A percentile compares a stretch with the other conserved stretches of the same genome.
These are phyloP conservation scores for Pisolithus microcarpus DNA, from an alignment of 768 basidiomycete genomes.

Conservation along the genomic window DNA sequence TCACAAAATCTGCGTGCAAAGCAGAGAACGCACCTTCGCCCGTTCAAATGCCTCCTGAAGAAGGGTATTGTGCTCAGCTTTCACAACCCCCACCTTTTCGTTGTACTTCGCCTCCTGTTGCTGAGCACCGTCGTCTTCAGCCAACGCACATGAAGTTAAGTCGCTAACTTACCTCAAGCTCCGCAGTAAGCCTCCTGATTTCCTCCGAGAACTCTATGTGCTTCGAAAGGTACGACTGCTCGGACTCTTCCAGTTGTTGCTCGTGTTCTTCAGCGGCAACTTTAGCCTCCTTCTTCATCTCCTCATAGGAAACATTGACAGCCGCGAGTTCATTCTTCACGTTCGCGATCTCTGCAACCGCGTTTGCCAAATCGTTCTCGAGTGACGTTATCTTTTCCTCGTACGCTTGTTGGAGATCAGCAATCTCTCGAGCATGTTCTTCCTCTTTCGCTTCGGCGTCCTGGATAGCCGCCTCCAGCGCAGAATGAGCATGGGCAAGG, in stretches of 20 bases:
- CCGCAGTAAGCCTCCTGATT: constrained; percentile 46
- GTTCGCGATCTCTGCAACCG: constrained; percentile 37
- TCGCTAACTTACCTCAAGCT: constrained; percentile 53
- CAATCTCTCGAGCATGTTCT: constrained; percentile 34
- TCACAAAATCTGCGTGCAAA: not conserved
- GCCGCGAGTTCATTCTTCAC: constrained; percentile 42
- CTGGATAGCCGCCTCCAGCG: constrained; percentile 42
- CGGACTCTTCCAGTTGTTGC: constrained; percentile 44
- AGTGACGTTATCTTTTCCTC: constrained; percentile 40
- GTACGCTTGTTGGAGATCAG: constrained; percentile 37
- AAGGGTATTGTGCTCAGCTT: constrained; percentile 53
- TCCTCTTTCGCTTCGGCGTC: constrained; percentile 42
- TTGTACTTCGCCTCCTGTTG: constrained; percentile 63
- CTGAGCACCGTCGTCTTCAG: constrained; percentile 30
- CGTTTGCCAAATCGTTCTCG: constrained; percentile 36
- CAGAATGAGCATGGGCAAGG: constrained; percentile 39
- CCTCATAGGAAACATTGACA: constrained; percentile 41
- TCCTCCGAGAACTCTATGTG: constrained; percentile 49
- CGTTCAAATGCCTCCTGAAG: constrained; percentile 67
- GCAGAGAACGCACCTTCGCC: constrained; percentile 52
- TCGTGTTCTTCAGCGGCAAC: constrained; percentile 42
- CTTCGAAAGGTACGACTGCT: constrained; percentile 41
- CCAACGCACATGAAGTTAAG: not conserved
- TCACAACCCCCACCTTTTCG: constrained; percentile 57
- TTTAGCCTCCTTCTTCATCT: constrained; percentile 38